These are phyloP conservation scores for Dalechampia spathulata DNA, from an alignment of 441 rosid genomes.

Conservation along the genomic window DNA sequence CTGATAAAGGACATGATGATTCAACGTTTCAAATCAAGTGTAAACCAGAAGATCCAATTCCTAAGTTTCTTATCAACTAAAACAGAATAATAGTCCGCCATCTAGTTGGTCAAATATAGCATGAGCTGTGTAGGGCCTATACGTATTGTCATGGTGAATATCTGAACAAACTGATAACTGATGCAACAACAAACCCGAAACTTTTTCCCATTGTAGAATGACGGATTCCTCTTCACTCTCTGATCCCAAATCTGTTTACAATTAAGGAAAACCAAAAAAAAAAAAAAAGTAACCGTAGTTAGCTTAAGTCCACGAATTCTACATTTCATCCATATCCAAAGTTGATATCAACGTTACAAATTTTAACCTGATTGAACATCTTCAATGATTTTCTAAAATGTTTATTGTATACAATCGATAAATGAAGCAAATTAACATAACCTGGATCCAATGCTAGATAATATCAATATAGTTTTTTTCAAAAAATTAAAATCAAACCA, in stretches of 20 bases:
- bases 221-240: constrained; percentile 45
- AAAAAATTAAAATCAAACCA: not conserved
- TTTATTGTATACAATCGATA: no score
- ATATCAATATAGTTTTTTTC: no score
- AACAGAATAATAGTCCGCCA: not conserved
- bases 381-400: no score
- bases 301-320: not conserved
- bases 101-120: not conserved
- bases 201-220: constrained; percentile 72
- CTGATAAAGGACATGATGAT: not conserved
- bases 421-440: not conserved
- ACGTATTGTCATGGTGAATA: no score
- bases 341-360: not conserved
- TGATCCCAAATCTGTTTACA: constrained; percentile 61
- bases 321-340: not conserved
- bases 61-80: constrained; percentile 1
- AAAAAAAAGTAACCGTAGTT: not conserved
- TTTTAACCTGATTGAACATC: no score
- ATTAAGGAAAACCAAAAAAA: not conserved
- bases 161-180: not conserved
- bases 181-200: constrained; percentile 58
- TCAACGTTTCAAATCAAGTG: not conserved
- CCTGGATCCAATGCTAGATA: no score
- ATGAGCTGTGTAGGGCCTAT: no score
- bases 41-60: not conserved